phyloP scores from a whole-genome alignment of 2,329 filamentous ascomycete genomes.

The Fusarium sambucinum region DNA sequence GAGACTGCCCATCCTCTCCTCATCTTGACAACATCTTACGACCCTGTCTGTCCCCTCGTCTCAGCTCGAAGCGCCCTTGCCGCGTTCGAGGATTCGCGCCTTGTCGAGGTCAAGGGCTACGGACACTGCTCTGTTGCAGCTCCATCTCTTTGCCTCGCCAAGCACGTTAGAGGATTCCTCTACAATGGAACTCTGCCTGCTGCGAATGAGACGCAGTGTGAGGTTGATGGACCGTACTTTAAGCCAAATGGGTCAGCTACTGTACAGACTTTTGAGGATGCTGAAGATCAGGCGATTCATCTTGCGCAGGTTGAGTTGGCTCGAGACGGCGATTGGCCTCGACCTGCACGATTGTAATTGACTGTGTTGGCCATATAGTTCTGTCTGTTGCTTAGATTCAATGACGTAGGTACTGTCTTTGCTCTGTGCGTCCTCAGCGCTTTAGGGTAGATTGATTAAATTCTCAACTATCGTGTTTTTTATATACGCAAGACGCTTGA shows the following conservation, averaged over 20 bases:
- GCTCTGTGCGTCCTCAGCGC: no score
- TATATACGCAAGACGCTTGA: no score
- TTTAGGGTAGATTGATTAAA: not conserved
- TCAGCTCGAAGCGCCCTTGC: slow-evolving; percentile 54
- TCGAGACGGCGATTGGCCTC: slow-evolving; percentile 30
- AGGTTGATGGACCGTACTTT: slow-evolving; percentile 57
- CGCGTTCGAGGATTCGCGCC: slow-evolving; percentile 53
- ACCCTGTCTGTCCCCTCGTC: slow-evolving; percentile 64
- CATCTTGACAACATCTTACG: slow-evolving; percentile 50
- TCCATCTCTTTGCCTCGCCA: slow-evolving; percentile 54
- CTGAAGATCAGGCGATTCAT: slow-evolving; percentile 38
- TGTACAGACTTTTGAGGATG: slow-evolving; percentile 7
- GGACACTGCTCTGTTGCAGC: slow-evolving; percentile 57
- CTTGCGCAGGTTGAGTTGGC: slow-evolving; percentile 36
- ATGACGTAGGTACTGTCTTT: no score
- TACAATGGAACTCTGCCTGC: slow-evolving; percentile 55
- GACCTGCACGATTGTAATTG: not conserved
- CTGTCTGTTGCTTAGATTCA: no score
- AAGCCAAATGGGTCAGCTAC: slow-evolving; percentile 20
- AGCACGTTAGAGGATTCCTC: slow-evolving; percentile 54
- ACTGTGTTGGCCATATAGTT: not conserved
- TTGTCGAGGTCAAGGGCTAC: slow-evolving; percentile 58
- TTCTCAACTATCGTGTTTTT: no score
- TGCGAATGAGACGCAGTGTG: slow-evolving; percentile 50
- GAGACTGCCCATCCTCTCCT: slow-evolving; percentile 50